Evolutionary conservation across 768 basidiomycete species (phyloP), one percentile per base, ranked within the genome.

Genomic region (Boletus vinaceobasis): DNA sequence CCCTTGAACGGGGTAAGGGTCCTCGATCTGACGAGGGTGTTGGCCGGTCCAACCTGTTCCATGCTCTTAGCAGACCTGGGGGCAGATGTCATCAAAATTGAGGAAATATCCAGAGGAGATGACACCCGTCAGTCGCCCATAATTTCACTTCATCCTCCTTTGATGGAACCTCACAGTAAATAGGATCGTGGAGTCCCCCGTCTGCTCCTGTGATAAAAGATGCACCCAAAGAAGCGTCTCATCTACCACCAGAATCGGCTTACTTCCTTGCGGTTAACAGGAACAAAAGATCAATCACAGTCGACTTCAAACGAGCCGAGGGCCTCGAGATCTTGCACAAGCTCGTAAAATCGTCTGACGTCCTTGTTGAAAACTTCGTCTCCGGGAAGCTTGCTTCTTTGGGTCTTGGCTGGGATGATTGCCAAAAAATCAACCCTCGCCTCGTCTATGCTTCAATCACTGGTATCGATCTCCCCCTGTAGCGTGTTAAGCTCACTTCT

Each of bases 61-160:
- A 90, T 95, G 93, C 79, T 96, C 56, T 78, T 97, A n/a, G 93
- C 87, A 7, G 93, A 95, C 73, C 74, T 95, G 35, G 88, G 92
- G 1, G 95, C 95, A 44, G 93, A 98, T 66, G 93, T 98, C 29
- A 82, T 97, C 69, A 98, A 97, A 69, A 83, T 97, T 6, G 93
- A 95, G 67, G 88, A 92, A 66, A 75, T 82, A 49, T 75, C 78
- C 42, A 80, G 77, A 55, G 95, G 95, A 23, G 95, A 98, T 65
- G 95, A 98, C 72, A 98, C 95, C 32, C 82, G 93, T 83, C 72
- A 66, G 79, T 75, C 48, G 43, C 33, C 47, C 44, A 44, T 35
- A 17, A 45, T 46, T 46, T 52, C 53, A 39, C 48, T 26, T 50
- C 49, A 48, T 58, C 37, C 55, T 43, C 46, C 10, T 55, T 57